A percentile compares a stretch with the other conserved stretches of the same genome.
Evolutionary conservation across 2,329 filamentous ascomycete species (phyloP).

Genomic region (Gyromitra esculenta): DNA sequence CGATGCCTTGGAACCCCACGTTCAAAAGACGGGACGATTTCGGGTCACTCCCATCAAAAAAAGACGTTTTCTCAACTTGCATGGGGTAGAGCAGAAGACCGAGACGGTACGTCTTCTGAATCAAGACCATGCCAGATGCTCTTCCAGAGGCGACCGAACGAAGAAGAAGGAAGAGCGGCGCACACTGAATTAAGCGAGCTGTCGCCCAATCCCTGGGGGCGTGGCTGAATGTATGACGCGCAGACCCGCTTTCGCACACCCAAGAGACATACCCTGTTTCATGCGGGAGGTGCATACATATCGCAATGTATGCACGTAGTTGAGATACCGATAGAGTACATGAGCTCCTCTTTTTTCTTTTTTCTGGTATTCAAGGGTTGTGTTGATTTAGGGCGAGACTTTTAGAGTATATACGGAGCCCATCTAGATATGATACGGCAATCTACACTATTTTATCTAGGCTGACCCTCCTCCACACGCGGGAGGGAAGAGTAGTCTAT

Average conservation of each 20-base stretch:
- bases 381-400: conserved; percentile 4
- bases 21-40: conserved; percentile 43
- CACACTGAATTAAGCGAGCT: conserved; percentile 46
- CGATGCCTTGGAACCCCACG: conserved; percentile 35
- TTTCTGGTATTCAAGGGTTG: conserved; percentile 10
- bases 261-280: conserved; percentile 48
- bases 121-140: conserved; percentile 34
- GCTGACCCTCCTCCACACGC: conserved; percentile 18
- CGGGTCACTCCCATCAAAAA: conserved; percentile 40
- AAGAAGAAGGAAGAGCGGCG: conserved; percentile 29
- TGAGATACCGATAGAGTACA: conserved; percentile 51
- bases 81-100: conserved; percentile 27
- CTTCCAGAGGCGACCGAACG: conserved; percentile 15
- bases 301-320: conserved; percentile 35
- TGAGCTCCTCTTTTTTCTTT: conserved; percentile 26
- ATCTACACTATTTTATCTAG: conserved; percentile 36
- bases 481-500: conserved; percentile 16
- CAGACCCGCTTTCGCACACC: conserved; percentile 40
- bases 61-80: conserved; percentile 33
- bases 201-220: conserved; percentile 40
- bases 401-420: conserved; percentile 44
- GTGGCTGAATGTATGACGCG: conserved; percentile 51
- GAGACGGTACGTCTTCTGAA: conserved; percentile 25
- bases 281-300: conserved; percentile 48
- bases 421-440: conserved; percentile 45